phyloP scores from a whole-genome alignment of 768 basidiomycete species.

The Russula brevipes region DNA sequence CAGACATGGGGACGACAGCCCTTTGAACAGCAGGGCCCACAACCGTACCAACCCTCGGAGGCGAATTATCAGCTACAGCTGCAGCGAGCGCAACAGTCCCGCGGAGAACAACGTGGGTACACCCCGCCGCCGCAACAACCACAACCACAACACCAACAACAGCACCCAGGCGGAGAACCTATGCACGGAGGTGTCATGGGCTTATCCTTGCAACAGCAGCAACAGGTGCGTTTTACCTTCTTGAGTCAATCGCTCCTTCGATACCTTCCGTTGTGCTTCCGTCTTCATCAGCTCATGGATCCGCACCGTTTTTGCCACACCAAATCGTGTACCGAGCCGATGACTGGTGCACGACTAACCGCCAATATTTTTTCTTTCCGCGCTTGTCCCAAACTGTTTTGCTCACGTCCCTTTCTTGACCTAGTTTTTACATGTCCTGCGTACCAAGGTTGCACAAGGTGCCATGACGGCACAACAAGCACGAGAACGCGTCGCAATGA shows the following conservation, averaged over 20 bases:
- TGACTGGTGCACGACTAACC: background rate
- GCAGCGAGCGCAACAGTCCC: no score
- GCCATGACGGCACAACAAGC: slow-evolving; percentile 2
- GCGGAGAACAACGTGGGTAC: no score
- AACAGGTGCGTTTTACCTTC: slow-evolving; percentile 9
- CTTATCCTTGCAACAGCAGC: slow-evolving; percentile 1
- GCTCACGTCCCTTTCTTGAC: background rate
- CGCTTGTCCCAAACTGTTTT: background rate
- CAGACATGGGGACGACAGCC: background rate
- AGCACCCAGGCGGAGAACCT: slow-evolving; percentile 8
- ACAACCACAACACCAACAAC: background rate
- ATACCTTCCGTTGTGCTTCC: background rate
- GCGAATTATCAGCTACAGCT: background rate
- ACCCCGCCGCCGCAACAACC: background rate
- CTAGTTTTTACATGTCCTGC: background rate
- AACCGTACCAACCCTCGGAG: background rate
- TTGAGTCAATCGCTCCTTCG: background rate
- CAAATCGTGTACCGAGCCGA: slow-evolving; percentile 3
- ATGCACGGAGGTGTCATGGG: slow-evolving; percentile 2
- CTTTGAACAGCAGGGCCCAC: background rate
- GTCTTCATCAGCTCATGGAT: slow-evolving; percentile 1
- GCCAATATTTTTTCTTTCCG: background rate
- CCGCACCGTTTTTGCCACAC: background rate
- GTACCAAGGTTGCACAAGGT: background rate
- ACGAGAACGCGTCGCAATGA: background rate